Percentiles rank a stretch among this genome's conserved stretches.
phyloP scores from a whole-genome alignment of 2,329 filamentous ascomycete genomes.

The Trematosphaeria pertusa region DNA sequence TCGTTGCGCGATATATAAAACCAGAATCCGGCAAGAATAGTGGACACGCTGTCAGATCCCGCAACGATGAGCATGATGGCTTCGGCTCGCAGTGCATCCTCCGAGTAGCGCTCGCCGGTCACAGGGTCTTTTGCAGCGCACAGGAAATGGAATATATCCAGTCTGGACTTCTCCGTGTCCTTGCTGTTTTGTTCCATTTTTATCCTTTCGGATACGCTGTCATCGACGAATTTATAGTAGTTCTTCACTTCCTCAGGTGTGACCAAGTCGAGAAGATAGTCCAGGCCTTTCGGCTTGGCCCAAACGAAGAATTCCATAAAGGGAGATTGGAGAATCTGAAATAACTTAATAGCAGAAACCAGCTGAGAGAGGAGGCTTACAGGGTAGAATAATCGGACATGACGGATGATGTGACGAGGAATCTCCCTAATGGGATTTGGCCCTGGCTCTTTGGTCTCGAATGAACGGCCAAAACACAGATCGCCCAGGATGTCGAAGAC shows the following conservation, averaged over 20 bases:
- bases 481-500: constrained; percentile 55
- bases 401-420: constrained; percentile 1
- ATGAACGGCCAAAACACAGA: constrained; percentile 42
- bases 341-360: background rate
- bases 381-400: constrained; percentile 10
- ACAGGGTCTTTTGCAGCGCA: constrained; percentile 48
- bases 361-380: constrained; percentile 1
- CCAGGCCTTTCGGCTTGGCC: constrained; percentile 8
- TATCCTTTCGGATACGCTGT: constrained; percentile 6
- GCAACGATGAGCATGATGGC: constrained; percentile 13
- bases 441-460: constrained; percentile 37
- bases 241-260: constrained; percentile 3
- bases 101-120: constrained; percentile 39
- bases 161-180: background rate
- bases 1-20: constrained; percentile 19
- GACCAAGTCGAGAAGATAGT: constrained; percentile 2
- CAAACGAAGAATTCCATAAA: constrained; percentile 12
- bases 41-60: constrained; percentile 14
- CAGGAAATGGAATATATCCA: constrained; percentile 51
- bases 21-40: constrained; percentile 8
- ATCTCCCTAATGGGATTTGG: constrained; percentile 7
- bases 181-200: constrained; percentile 1
- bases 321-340: constrained; percentile 12
- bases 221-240: constrained; percentile 12
- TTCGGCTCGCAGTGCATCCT: constrained; percentile 44